Evolutionary conservation across 352 stramenopile species (phyloP).

Genomic region (Globisporangium mamillatum): DNA sequence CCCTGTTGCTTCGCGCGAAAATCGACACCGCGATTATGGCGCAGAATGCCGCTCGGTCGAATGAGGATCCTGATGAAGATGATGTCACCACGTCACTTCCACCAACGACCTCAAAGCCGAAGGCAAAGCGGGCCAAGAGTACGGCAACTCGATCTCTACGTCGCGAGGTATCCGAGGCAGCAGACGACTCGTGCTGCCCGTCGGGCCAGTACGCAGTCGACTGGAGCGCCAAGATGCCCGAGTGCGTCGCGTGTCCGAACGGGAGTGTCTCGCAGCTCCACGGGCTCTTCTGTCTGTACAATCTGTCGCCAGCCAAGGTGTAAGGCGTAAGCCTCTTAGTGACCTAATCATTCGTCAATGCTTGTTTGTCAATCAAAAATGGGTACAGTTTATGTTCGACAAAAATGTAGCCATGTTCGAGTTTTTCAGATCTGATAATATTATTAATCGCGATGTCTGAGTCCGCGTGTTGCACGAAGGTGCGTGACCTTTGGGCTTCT

Average conservation of each 20-base stretch:
- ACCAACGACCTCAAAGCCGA: not conserved
- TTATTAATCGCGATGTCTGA: not conserved
- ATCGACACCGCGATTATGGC: not conserved
- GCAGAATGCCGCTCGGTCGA: not conserved
- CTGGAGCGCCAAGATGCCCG: not conserved
- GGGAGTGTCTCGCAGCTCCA: constrained; percentile 4
- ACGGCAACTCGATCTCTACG: not conserved
- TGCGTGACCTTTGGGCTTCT: constrained; percentile 5
- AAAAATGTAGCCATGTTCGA: not conserved
- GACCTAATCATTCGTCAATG: not conserved
- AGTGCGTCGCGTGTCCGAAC: not conserved
- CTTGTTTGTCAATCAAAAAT: not conserved
- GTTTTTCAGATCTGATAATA: not conserved
- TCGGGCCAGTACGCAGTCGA: not conserved
- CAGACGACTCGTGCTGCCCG: not conserved
- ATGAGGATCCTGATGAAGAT: not conserved
- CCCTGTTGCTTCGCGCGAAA: not conserved
- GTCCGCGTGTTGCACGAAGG: not conserved
- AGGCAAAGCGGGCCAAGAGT: not conserved
- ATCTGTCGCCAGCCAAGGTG: not conserved
- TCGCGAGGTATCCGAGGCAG: not conserved
- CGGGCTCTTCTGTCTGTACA: constrained; percentile 1
- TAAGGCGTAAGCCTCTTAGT: not conserved
- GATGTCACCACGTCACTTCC: no score
- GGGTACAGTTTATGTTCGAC: not conserved